Percentiles rank a stretch among this genome's conserved stretches.
phyloP scores from a whole-genome alignment of 306 rosid species.

The Carpinus viminea region DNA sequence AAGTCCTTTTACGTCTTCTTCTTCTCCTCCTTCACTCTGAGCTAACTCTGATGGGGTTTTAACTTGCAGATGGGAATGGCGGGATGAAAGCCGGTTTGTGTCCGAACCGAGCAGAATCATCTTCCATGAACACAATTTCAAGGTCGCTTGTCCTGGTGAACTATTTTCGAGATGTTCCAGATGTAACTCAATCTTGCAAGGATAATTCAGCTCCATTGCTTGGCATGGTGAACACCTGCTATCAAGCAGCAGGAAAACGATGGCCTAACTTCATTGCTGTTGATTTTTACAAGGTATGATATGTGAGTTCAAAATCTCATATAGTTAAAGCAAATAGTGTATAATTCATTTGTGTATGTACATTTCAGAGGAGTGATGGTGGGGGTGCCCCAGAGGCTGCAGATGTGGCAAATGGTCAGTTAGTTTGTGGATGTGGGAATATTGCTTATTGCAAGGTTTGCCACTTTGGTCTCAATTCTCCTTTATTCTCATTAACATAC shows the following conservation, averaged over 20 bases:
- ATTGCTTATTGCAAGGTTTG: conserved; percentile 65
- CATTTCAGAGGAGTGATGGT: conserved; percentile 73
- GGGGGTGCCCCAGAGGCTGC: conserved; percentile 68
- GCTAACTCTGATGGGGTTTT: background rate
- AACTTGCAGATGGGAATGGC: conserved; percentile 58
- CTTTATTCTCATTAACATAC: background rate
- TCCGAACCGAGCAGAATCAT: conserved; percentile 66
- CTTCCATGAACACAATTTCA: conserved; percentile 50
- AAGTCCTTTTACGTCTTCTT: conserved; percentile 24
- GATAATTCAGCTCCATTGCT: conserved; percentile 74
- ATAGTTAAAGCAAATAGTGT: background rate
- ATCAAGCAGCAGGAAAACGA: conserved; percentile 57
- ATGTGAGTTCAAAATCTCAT: background rate
- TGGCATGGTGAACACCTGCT: conserved; percentile 66
- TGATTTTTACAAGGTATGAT: conserved; percentile 72
- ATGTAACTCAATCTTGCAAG: conserved; percentile 50
- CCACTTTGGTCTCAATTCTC: background rate
- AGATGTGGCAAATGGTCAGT: conserved; percentile 65
- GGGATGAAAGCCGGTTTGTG: conserved; percentile 75
- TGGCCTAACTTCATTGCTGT: conserved; percentile 89
- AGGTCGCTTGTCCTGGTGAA: conserved; percentile 70
- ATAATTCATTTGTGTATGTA: background rate
- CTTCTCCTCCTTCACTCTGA: background rate
- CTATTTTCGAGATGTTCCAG: conserved; percentile 53
- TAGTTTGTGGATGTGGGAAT: conserved; percentile 69